Evolutionary conservation across 371 early-diverging fungal genomes (phyloP).

Genomic region (Mortierella sp.): DNA sequence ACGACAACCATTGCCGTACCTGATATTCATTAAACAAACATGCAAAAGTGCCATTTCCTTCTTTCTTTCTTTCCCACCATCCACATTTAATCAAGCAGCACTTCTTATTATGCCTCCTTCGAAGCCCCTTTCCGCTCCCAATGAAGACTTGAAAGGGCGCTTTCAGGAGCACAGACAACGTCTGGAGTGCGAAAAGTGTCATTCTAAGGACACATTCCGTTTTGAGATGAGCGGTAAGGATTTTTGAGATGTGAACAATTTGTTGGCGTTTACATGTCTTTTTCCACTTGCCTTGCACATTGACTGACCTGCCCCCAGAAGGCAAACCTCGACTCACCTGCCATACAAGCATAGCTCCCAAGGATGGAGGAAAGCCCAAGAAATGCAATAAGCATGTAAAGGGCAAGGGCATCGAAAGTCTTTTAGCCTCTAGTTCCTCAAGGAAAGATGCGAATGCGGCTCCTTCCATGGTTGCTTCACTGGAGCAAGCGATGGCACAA

Average conservation of each 20-base stretch:
- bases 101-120: neutral
- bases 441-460: neutral
- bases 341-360: neutral
- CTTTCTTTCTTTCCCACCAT: neutral
- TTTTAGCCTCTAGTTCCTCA: constrained; percentile 6
- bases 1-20: too few species aligned
- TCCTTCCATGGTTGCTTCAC: constrained; percentile 6
- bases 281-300: neutral
- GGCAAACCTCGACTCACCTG: constrained; percentile 1
- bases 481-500: neutral
- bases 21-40: too few species aligned
- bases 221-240: constrained; percentile 6
- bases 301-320: neutral
- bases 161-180: neutral
- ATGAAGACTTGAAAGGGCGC: neutral
- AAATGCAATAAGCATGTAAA: neutral
- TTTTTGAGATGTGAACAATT: neutral
- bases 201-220: neutral
- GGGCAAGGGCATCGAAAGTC: constrained; percentile 3
- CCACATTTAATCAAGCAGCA: neutral
- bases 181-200: neutral
- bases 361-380: neutral
- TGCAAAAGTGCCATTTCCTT: too few species aligned
- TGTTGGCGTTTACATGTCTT: neutral
- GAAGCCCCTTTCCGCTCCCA: neutral